phyloP scores from a whole-genome alignment of 257 asterid genomes.

The Solanum medicagineum region DNA sequence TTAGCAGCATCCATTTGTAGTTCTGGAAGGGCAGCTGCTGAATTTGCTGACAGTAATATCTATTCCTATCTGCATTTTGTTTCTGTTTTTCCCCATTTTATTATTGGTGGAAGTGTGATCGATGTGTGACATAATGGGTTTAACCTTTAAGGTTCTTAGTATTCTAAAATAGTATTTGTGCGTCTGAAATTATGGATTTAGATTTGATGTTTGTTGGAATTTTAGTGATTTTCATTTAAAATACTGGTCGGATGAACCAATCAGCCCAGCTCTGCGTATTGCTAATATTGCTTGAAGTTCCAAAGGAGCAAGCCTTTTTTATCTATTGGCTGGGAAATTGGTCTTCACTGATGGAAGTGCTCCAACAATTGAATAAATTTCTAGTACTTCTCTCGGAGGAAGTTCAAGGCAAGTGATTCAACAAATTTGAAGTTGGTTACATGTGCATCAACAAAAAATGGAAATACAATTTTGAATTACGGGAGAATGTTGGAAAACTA shows the following conservation, averaged over 20 bases:
- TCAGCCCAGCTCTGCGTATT: not conserved
- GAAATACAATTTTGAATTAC: not conserved
- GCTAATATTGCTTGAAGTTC: not conserved
- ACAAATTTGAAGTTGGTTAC: not conserved
- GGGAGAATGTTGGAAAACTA: not conserved
- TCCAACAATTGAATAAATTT: not conserved
- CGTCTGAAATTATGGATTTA: not conserved
- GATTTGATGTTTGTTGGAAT: not conserved
- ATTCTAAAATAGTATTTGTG: not conserved
- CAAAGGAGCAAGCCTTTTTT: not conserved
- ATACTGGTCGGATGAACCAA: not conserved
- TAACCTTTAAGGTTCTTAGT: not conserved
- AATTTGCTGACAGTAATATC: conserved; percentile 75
- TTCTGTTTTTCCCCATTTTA: not conserved
- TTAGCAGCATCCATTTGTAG: conserved; percentile 18
- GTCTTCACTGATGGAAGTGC: not conserved
- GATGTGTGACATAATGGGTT: not conserved
- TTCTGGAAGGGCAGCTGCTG: conserved; percentile 41
- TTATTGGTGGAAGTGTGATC: not conserved
- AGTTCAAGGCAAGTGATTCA: not conserved
- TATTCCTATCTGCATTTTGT: not conserved
- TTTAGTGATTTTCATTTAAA: not conserved
- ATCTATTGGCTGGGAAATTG: not conserved
- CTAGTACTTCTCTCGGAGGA: not conserved
- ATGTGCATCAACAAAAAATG: not conserved